Evolutionary conservation across 2,329 filamentous ascomycete genomes (phyloP), one percentile per base, ranked within the genome.

Genomic region (Exophiala mesophila): DNA sequence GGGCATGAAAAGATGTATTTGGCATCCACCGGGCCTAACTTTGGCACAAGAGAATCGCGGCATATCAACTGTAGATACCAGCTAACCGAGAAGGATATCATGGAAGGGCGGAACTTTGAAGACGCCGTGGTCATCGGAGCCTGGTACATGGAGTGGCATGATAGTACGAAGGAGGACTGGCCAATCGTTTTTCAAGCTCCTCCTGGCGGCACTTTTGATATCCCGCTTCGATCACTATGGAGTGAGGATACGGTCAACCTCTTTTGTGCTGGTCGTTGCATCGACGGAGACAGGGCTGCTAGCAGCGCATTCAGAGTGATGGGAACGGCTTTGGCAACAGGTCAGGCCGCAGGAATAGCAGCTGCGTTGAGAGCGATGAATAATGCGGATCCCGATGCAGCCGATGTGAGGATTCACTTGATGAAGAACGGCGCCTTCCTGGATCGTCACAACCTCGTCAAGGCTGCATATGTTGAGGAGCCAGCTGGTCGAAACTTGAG

Each of bases 1-100:
- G 42, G 42, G 4, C 42, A 45, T 23, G 42, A 45, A 21, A 45
- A 36, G 7, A 45, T 45, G 36, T 45, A 45, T 30, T 37, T 45
- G 23, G 42, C 36, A 2, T 45, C 42, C 10, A 19, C 42, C n/a
- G 42, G 42, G 12, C 42, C 42, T 2, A 45, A 45, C 18, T 45
- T 45, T 30, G 42, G 42, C 4, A 40, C 42, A 6, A 20, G 42
- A 29, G 42, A 45, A 21, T 45, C 42, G 16, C 42, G 42, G 21
- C 42, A 45, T 10, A 28, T 45, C 19, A 45, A 40, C 19, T 36
- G 36, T 13, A 20, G 20, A 4, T 41, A 45, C 26, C 42, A 40
- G 17, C 28, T 45, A 21, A 45, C 36, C 36, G 30, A 40, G 19
- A 30, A 15, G 18, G 42, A 45, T 24, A 45, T 45, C 9, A 4